Evolutionary conservation across 768 basidiomycete species (phyloP).

Genomic region (Fistulinella prunicolor): DNA sequence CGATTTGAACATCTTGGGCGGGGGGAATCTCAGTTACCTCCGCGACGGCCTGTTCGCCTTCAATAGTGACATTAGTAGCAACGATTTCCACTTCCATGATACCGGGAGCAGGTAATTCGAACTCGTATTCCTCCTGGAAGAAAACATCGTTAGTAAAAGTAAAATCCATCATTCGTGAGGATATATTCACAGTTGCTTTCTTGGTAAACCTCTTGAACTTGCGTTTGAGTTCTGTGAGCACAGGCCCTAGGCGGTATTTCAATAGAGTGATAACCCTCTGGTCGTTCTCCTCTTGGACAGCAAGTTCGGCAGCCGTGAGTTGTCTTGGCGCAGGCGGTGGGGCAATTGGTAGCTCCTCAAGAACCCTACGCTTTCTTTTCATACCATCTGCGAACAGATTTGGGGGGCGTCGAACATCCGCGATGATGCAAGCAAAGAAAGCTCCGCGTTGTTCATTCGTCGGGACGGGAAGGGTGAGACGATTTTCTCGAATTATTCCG

Average conservation of each 20-base stretch:
- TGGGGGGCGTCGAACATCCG: constrained; percentile 71
- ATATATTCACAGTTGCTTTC: constrained; percentile 59
- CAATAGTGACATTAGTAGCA: constrained; percentile 38
- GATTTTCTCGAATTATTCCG: constrained; percentile 70
- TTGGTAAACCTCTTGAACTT: constrained; percentile 92
- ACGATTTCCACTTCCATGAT: constrained; percentile 32
- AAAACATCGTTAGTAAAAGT: constrained; percentile 11
- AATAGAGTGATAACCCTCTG: constrained; percentile 73
- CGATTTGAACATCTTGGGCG: constrained; percentile 28
- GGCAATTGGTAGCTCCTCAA: constrained; percentile 85
- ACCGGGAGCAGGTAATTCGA: constrained; percentile 37
- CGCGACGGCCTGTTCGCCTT: constrained; percentile 40
- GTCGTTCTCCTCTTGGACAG: constrained; percentile 80
- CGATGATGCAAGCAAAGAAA: constrained; percentile 77
- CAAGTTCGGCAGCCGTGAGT: constrained; percentile 79
- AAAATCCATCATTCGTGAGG: not conserved
- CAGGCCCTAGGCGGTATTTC: constrained; percentile 87
- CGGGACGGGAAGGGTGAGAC: constrained; percentile 61
- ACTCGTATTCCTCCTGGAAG: constrained; percentile 71
- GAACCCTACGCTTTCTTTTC: constrained; percentile 74
- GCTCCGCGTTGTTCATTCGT: constrained; percentile 50
- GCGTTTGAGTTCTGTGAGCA: constrained; percentile 84
- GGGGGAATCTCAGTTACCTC: constrained; percentile 40
- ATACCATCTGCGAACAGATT: constrained; percentile 88
- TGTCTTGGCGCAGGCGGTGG: constrained; percentile 86